Base-by-base conservation (phyloP, 208 protist species). In the Herpetomonas samuelpessoai region DNA sequence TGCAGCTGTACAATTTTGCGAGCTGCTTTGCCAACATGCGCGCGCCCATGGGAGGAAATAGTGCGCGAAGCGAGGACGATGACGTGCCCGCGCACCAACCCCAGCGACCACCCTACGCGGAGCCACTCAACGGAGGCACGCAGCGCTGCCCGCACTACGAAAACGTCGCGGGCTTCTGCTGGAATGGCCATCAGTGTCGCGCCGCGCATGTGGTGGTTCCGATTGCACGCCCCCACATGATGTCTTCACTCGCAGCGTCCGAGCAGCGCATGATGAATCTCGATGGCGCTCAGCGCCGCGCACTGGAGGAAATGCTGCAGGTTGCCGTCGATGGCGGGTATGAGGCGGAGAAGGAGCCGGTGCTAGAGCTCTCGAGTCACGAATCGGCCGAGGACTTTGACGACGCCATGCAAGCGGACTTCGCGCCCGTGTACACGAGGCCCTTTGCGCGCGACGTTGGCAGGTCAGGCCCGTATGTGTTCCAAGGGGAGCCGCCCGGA, bases 1-100 rank as follows among this genome's bases (percentile, higher is more conserved):
- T 45, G 9, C 61, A 67, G n/a, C 55, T 74, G 31, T 68, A 63
- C 53, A 61, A 67, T 41, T 74, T 74, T 25, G 24, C 24, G 2
- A 39, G 39, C 2, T 12, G 35, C 38, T 71, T 71, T 27, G n/a
- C 31, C 22, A 50, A 64, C 57, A 55, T 65, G 6, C 45, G 59
- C 30, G 29, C 31, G 16, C 41, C 47, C 35, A n/a, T 9, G 18
- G 24, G 24, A 24, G 48, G 2, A 10, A 29, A 25, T 19, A 57
- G 7, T 29, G 71, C 50, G 65, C 19, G 3, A 3, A 7, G 49
- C 10, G 30, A 57, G 18, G 9, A 28, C 50, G 14, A 56, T 41
- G 28, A 3, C 2, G 28, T 29, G 28, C 28, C 18, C n/a, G 3
- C 30, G 3, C 30, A 28, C 25, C 18, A 4, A 9, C 18, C 4